Evolutionary conservation across 331 rosid genomes (phyloP), one percentile per base, ranked within the genome.

Genomic region (Telfairia occidentalis): DNA sequence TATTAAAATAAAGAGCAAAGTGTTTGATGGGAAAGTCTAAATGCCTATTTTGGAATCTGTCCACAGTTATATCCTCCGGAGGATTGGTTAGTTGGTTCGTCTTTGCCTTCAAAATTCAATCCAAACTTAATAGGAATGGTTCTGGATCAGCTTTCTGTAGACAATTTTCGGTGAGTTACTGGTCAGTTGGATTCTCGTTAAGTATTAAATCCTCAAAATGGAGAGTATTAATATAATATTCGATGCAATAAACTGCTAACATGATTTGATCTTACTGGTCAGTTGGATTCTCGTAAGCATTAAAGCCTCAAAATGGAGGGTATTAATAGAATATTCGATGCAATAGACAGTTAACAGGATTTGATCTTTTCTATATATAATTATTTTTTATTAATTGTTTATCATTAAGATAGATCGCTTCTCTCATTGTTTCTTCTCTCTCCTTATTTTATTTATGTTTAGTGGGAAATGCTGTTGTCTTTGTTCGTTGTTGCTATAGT

Each of bases 11-110:
- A 9, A 21, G 11, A 38, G 10, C 2, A 4, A 4, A 6, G 43
- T 69, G 23, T 43, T 43, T 7, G 24, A 24, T n/a, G 10, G 46
- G 50, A 2, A 7, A 11, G 24, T 7, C 11, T 53, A 46, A 66
- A 59, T 66, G 40, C 75, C 29, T 40, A 34, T 30, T 49, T 64
- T 28, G 74, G 77, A 71, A 80, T 57, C 79, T 76, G 59, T 72
- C 73, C 81, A 10, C 89, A 94, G 98, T 71, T 84, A 67, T 91
- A 88, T 86, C 91, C 96, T 85, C 89, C 89, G 19, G 84, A 85
- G 84, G 96, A 94, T 78, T 94, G 97, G 98, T 83, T 94, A 73
- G 86, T 81, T 60, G 89, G 90, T 40, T 91, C 96, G 63, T 87
- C 96, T 50, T 78, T 94, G 84, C 97, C 96, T 72, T 79, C 81